Evolutionary conservation across 2,329 filamentous ascomycete genomes (phyloP).

Genomic region (Metarhizium brunneum): DNA sequence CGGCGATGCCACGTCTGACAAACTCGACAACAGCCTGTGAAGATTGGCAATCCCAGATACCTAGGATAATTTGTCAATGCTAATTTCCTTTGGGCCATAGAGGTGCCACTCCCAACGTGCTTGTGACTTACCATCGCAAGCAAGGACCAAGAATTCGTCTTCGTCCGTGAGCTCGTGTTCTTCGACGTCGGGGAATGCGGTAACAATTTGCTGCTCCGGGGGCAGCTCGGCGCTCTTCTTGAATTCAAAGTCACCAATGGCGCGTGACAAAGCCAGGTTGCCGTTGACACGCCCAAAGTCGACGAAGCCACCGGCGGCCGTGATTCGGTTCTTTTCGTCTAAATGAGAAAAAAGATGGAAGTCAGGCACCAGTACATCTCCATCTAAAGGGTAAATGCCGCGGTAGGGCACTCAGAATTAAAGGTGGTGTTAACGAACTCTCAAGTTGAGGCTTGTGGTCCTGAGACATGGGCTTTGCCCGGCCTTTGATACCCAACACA

Average conservation of each 20-base stretch:
- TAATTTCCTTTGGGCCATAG: neutral
- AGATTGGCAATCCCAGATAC: conserved; percentile 99
- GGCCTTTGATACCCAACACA: conserved; percentile 91
- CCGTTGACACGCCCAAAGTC: conserved; percentile 98
- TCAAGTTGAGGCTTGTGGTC: conserved; percentile 99
- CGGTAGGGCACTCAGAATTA: neutral
- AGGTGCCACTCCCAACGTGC: neutral
- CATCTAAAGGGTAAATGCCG: neutral
- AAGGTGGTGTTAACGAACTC: conserved; percentile 43
- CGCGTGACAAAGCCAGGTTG: conserved; percentile 90
- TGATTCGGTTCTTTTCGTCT: conserved; percentile 96
- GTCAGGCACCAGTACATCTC: too few species aligned
- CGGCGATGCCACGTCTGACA: conserved; percentile 88
- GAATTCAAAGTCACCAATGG: conserved; percentile 98
- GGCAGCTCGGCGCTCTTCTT: conserved; percentile 97
- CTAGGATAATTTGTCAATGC: conserved; percentile 34
- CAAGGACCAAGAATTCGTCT: conserved; percentile 90
- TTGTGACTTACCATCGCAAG: conserved; percentile 70
- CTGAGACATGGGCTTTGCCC: conserved; percentile 96
- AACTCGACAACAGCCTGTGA: conserved; percentile 97
- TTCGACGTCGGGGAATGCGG: conserved; percentile 89
- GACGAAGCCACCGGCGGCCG: conserved; percentile 90
- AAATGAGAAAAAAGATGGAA: too few species aligned
- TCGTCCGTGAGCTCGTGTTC: conserved; percentile 84
- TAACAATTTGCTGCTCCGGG: conserved; percentile 98